A percentile compares a stretch with the other conserved stretches of the same genome.
phyloP scores from a whole-genome alignment of 371 early-diverging fungal genomes.

The Sporodiniella umbellata region DNA sequence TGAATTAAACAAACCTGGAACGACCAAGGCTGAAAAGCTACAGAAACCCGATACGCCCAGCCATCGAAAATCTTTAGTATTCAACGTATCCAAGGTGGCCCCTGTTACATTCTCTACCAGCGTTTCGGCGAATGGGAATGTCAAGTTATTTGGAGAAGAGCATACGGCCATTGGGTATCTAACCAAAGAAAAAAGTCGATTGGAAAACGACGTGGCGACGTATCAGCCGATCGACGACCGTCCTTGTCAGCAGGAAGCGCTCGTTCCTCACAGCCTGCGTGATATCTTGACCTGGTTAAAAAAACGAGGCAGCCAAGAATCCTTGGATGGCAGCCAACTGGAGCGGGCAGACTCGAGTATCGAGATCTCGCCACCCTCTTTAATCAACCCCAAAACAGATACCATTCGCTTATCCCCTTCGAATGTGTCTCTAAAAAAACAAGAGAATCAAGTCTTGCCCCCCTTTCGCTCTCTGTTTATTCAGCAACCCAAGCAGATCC shows the following conservation, averaged over 20 bases:
- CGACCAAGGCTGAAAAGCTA: not conserved
- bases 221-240: not conserved
- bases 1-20: conserved; percentile 9
- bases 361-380: not conserved
- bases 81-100: conserved; percentile 18
- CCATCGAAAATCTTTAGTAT: conserved; percentile 4
- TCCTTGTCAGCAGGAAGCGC: not conserved
- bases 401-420: conserved; percentile 9
- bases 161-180: conserved; percentile 7
- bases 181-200: not conserved
- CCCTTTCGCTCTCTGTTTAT: conserved; percentile 26
- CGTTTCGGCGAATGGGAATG: conserved; percentile 21
- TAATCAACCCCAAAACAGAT: not conserved
- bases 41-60: conserved; percentile 9
- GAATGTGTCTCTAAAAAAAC: conserved; percentile 9
- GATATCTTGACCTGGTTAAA: not conserved
- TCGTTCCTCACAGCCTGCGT: not conserved
- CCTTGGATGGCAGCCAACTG: too few relatives aligned
- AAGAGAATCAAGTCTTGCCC: conserved; percentile 29
- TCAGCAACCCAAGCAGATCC: conserved; percentile 8
- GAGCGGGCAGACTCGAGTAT: conserved; percentile 6
- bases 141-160: conserved; percentile 1
- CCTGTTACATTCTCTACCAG: conserved; percentile 21
- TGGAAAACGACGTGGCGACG: not conserved
- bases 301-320: too few relatives aligned